A percentile compares a stretch with the other conserved stretches of the same genome.
Evolutionary conservation across 2,329 filamentous ascomycete genomes (phyloP).

Genomic region (Epichloe scottii): DNA sequence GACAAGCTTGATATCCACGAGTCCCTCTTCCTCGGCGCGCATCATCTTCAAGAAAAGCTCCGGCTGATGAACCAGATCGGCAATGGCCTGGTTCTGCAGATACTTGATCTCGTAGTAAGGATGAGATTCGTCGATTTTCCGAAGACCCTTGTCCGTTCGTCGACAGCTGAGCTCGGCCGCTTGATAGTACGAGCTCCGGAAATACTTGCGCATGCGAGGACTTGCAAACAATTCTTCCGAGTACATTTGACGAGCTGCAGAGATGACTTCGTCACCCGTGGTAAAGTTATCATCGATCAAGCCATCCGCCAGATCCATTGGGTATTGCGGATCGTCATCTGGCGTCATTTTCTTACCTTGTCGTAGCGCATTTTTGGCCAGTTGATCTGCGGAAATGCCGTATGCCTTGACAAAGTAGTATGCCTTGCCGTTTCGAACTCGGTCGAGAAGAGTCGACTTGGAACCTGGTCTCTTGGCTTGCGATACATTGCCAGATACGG

Average conservation of each 20-base stretch:
- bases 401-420: conserved; percentile 79
- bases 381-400: conserved; percentile 76
- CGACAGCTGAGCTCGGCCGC: conserved; percentile 75
- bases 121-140: conserved; percentile 87
- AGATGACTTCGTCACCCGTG: conserved; percentile 63
- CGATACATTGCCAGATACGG: conserved; percentile 49
- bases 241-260: conserved; percentile 75
- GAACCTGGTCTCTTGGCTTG: conserved; percentile 71
- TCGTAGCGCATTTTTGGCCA: conserved; percentile 75
- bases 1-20: conserved; percentile 73
- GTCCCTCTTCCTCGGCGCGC: conserved; percentile 85
- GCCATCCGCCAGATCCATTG: conserved; percentile 76
- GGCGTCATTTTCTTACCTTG: conserved; percentile 68
- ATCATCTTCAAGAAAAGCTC: conserved; percentile 95
- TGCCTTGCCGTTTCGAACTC: conserved; percentile 66
- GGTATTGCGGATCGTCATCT: conserved; percentile 69
- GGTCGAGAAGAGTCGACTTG: conserved; percentile 69
- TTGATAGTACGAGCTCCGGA: conserved; percentile 73
- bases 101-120: conserved; percentile 99
- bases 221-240: conserved; percentile 81
- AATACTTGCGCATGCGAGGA: conserved; percentile 78
- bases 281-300: conserved; percentile 61
- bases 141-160: conserved; percentile 86
- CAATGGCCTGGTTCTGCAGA: conserved; percentile 75
- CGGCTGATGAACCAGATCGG: conserved; percentile 67